These are phyloP conservation scores for Daldinia bambusicola DNA, from an alignment of 495 filamentous ascomycete species.

Conservation along the genomic window DNA sequence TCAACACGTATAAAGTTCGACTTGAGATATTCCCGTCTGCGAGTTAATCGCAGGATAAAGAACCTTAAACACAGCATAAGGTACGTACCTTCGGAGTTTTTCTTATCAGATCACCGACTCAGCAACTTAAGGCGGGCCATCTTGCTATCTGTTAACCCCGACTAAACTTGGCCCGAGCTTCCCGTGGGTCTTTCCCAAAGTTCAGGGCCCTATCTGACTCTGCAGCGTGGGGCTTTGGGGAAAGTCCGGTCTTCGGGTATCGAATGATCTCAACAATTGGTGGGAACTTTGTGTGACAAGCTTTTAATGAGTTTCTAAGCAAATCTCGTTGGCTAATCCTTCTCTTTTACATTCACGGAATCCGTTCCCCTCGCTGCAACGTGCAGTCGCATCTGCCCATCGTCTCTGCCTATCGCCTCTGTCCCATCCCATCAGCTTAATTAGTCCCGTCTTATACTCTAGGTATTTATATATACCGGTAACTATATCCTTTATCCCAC, in stretches of 20 bases:
- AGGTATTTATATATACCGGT: not conserved
- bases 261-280: constrained; percentile 30
- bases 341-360: not conserved
- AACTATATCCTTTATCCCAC: not conserved
- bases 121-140: not conserved
- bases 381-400: constrained; percentile 7
- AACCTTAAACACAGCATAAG: not conserved
- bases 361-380: constrained; percentile 7
- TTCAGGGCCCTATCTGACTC: no score
- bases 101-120: not conserved
- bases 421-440: no score
- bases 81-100: constrained; percentile 1
- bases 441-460: not conserved
- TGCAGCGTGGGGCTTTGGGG: constrained; percentile 18
- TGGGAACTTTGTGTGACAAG: constrained; percentile 16
- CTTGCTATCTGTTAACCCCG: not conserved
- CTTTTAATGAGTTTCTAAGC: constrained; percentile 27
- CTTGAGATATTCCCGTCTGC: not conserved
- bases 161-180: constrained; percentile 26
- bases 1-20: not conserved
- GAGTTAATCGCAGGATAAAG: not conserved
- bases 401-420: not conserved
- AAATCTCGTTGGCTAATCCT: constrained; percentile 20
- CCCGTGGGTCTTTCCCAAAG: not conserved
- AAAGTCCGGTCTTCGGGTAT: constrained; percentile 35